A percentile compares a stretch with the other conserved stretches of the same genome.
Conservation (phyloP, 768 basidiomycete genomes). For the Harrya chromipes region DNA sequence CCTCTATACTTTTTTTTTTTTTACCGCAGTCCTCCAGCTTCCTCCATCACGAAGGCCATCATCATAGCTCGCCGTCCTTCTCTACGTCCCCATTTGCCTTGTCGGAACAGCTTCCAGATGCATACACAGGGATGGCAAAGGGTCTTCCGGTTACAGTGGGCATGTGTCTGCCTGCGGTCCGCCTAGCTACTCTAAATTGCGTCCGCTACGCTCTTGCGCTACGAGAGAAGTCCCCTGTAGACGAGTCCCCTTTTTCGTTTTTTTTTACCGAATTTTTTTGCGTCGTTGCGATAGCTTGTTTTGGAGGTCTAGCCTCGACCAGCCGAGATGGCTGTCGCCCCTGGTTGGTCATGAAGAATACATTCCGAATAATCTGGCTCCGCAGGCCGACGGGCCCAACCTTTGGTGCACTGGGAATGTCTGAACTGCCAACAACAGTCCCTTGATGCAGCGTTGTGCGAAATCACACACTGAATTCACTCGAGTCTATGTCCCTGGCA, state of each 20-base stretch:
- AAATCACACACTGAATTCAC: constrained; percentile 8
- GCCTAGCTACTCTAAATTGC: constrained; percentile 23
- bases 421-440: constrained; percentile 14
- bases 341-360: background rate
- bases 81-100: constrained; percentile 12
- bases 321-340: background rate
- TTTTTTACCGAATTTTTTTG: constrained; percentile 6
- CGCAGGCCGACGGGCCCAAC: background rate
- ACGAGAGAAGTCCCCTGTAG: constrained; percentile 17
- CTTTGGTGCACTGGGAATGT: constrained; percentile 10
- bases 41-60: constrained; percentile 18
- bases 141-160: constrained; percentile 17
- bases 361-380: constrained; percentile 2
- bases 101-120: constrained; percentile 17
- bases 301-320: constrained; percentile 5
- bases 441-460: background rate
- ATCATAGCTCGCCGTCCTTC: constrained; percentile 19
- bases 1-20: background rate
- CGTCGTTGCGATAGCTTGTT: constrained; percentile 1
- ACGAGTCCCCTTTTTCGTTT: constrained; percentile 14
- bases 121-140: constrained; percentile 23
- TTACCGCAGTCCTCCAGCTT: constrained; percentile 1
- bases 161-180: constrained; percentile 32
- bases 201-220: constrained; percentile 21
- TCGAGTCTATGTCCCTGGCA: constrained; percentile 7